Conservation (phyloP, 352 stramenopile genomes). For the Peronospora destructor region DNA sequence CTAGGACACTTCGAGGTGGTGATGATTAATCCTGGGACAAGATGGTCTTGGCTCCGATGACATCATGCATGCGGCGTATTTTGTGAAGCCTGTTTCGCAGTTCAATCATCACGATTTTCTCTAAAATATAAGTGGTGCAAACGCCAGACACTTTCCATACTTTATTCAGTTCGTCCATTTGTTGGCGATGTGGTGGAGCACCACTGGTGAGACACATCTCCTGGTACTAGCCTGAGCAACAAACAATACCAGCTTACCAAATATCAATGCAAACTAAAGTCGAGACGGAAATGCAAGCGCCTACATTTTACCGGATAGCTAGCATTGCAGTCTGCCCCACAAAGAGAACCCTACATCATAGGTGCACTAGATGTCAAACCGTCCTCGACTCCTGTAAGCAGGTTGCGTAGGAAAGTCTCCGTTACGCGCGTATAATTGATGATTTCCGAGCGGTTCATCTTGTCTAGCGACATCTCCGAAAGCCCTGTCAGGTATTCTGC, state of each 20-base stretch:
- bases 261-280: slow-evolving; percentile 29
- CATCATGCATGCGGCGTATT: slow-evolving; percentile 20
- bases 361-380: slow-evolving; percentile 58
- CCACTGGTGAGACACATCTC: not conserved
- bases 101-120: slow-evolving; percentile 18
- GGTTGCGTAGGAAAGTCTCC: slow-evolving; percentile 86
- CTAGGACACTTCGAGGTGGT: slow-evolving; percentile 44
- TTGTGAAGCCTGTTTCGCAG: slow-evolving; percentile 17
- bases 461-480: slow-evolving; percentile 86
- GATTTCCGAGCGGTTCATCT: slow-evolving; percentile 90
- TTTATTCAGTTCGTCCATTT: slow-evolving; percentile 26
- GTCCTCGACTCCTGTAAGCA: slow-evolving; percentile 88
- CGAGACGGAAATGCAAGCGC: slow-evolving; percentile 22
- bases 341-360: slow-evolving; percentile 24
- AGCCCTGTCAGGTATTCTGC: slow-evolving; percentile 88
- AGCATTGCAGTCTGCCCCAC: slow-evolving; percentile 10
- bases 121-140: slow-evolving; percentile 30
- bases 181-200: slow-evolving; percentile 9
- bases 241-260: slow-evolving; percentile 23
- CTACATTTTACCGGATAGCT: slow-evolving; percentile 19
- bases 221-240: slow-evolving; percentile 13
- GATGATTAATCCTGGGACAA: slow-evolving; percentile 26
- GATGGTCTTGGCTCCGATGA: slow-evolving; percentile 15
- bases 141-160: slow-evolving; percentile 8
- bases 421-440: slow-evolving; percentile 94